Base-by-base conservation (phyloP, 108 stramenopile species). In the Craspedostauros australis region DNA sequence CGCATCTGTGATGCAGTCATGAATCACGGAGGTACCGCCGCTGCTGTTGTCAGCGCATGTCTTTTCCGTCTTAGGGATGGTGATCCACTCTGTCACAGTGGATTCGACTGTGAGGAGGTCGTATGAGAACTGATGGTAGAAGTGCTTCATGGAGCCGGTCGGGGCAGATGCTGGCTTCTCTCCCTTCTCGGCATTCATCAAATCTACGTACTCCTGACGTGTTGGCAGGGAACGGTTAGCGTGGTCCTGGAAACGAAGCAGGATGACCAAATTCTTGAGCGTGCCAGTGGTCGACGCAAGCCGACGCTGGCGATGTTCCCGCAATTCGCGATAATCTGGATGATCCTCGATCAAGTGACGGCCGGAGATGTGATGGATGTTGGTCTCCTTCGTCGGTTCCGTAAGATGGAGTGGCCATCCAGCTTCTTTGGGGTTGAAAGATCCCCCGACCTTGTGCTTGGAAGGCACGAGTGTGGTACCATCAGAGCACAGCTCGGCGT, bases 211-310 rank as follows among this genome's bases (percentile, higher is more conserved):
- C 14, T 69, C 52, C 11, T 46, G 2, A 39, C 14, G 18, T 2
- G 57, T 33, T 6, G 73, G 73, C 0, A 69, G 23, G 20, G 7
- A 9, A 22, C 66, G 50, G 2, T 64, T 55, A 9, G 47, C 30
- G 26, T 74, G 73, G 42, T 72, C 70, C 19, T 41, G 29, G 30
- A 72, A 72, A 18, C 39, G 9, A 16, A 72, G 20, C 52, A 62
- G 38, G 7, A 72, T 19, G 20, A 72, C 64, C 11, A 72, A 42
- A 20, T 53, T 63, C 15, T 63, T 70, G 11, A 70, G 30, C 6
- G 36, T 50, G 37, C 69, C 69, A 33, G 46, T 54, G 12, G 33
- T 57, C 23, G 46, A 6, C 4, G 36, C 21, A n/a, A 23, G 28
- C 12, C 54, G 46, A 40, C 27, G 39, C 16, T 34, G 31, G 23